Percentiles rank a stretch among this genome's conserved stretches.
Conservation (phyloP, 306 rosid species). For the Hippophae tibetana region DNA sequence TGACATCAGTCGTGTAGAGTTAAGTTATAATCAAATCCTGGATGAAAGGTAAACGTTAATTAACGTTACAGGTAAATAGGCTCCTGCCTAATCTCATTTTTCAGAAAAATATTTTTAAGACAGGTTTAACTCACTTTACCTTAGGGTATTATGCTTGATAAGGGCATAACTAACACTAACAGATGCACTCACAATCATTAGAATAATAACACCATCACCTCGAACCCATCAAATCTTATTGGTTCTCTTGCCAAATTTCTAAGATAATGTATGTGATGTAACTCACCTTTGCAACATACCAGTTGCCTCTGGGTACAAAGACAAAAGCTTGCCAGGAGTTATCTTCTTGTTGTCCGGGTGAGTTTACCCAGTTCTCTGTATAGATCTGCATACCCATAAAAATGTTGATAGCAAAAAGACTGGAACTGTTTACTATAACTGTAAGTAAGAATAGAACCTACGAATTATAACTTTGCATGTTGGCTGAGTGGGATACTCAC, state of each 20-base stretch:
- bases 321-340: conserved; percentile 84
- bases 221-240: not conserved
- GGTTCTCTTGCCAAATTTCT: not conserved
- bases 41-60: too few species aligned
- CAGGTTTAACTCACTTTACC: not conserved
- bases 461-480: not conserved
- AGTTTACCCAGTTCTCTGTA: conserved; percentile 90
- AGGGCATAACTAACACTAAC: not conserved
- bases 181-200: not conserved
- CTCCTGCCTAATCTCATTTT: not conserved
- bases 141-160: not conserved
- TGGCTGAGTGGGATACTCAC: conserved; percentile 33
- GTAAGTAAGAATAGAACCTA: not conserved
- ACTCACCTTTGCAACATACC: conserved; percentile 78
- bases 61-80: too few species aligned
- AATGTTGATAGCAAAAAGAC: not conserved
- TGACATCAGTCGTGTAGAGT: too few species aligned
- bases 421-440: not conserved
- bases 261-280: conserved; percentile 6
- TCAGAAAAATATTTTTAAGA: too few species aligned
- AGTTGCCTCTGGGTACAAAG: conserved; percentile 60
- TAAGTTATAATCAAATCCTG: too few species aligned
- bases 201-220: not conserved
- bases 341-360: conserved; percentile 82
- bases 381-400: conserved; percentile 51